Evolutionary conservation across 148 eudicot species (phyloP), one percentile per base, ranked within the genome.

Genomic region (Agrostemma githago): DNA sequence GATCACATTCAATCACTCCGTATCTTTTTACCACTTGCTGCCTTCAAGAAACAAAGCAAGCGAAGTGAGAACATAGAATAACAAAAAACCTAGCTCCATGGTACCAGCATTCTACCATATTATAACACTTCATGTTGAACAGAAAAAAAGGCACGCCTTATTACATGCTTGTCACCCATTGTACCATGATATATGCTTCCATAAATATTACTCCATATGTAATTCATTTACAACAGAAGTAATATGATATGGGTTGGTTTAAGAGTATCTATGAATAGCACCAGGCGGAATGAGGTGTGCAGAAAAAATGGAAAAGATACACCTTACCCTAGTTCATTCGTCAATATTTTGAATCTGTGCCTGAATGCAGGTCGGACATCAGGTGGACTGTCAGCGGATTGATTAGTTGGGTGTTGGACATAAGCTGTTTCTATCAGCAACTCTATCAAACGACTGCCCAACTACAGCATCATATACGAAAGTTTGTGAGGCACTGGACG

Each of bases 1-100:
- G 93, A 79, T 90, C 96, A 77, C 93, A 89, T 75, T 90, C 91
- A 75, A 92, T 90, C 72, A 86, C 90, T 72, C 98, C 98, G 75
- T 86, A 89, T 74, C 80, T 87, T 82, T 81, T 89, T 53, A 74
- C 81, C 84, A 72, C 16, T 73, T 75, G 86, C 83, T 80, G 81
- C 68, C 97, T 92, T 83, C 87, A 85, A 70, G 71, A 73, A 70
- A 68, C 62, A 76, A 65, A 77, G 58, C 65, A 74, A 56, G 42
- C 67, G 59, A 11, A 76, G 42, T 68, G 62, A 76, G 77, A 80
- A 80, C 12, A 41, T 40, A 63, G 10, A 19, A 19, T 3, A 75
- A 43, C 26, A 48, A 12, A 14, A 26, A 61, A n/a, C 34, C 10
- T 51, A 68, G 44, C 34, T 43, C 26, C 44, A 2, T 7, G 10